Evolutionary conservation across 129 eudicot genomes (phyloP).

Genomic region (Tanacetum coccineum): DNA sequence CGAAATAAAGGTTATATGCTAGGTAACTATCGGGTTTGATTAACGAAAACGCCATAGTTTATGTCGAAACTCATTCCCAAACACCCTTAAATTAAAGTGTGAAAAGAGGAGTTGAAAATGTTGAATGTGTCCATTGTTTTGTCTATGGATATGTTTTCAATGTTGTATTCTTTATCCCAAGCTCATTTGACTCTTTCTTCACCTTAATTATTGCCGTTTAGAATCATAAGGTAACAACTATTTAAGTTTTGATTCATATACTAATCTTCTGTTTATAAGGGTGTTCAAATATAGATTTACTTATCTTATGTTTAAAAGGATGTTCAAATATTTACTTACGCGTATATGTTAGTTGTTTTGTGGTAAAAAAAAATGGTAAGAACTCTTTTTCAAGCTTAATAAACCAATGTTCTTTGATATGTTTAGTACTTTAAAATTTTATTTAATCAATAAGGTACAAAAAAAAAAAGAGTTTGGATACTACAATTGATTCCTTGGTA

Average conservation of each 20-base stretch:
- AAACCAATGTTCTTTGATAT: neutral
- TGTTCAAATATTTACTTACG: too few species aligned
- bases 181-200: conserved; percentile 23
- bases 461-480: neutral
- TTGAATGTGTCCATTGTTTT: conserved; percentile 17
- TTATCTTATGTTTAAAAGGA: too few species aligned
- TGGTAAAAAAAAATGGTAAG: too few species aligned
- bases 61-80: too few species aligned
- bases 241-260: neutral
- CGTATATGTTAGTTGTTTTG: too few species aligned
- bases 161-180: conserved; percentile 21
- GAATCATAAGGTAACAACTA: conserved; percentile 7
- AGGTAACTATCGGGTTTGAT: too few species aligned
- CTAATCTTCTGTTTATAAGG: too few species aligned
- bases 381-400: too few species aligned
- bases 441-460: neutral
- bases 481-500: neutral
- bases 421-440: neutral
- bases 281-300: too few species aligned
- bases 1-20: too few species aligned
- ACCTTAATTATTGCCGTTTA: neutral
- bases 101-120: conserved; percentile 8
- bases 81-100: conserved; percentile 15
- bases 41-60: too few species aligned
- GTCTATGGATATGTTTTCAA: conserved; percentile 16